Evolutionary conservation across 139 green algal species (phyloP).

Genomic region (Spirogloea muscicola): DNA sequence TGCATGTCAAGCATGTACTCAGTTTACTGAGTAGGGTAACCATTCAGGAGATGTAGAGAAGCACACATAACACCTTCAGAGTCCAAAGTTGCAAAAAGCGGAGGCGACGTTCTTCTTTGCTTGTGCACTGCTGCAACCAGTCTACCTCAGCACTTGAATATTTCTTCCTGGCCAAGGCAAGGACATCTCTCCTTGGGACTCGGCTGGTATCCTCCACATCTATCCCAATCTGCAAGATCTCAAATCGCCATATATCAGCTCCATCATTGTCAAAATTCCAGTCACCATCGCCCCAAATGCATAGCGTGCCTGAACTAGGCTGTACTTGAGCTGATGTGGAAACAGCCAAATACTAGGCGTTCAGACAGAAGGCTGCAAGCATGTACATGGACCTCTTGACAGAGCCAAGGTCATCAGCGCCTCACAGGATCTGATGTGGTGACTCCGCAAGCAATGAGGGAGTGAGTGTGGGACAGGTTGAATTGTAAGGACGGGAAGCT

Average conservation of each 20-base stretch:
- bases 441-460: constrained; percentile 10
- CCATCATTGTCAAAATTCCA: no score
- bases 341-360: neutral
- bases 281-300: no score
- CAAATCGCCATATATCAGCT: no score
- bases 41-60: neutral
- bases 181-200: neutral
- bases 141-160: constrained; percentile 3
- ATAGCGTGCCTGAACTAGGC: neutral
- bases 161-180: neutral
- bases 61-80: constrained; percentile 8
- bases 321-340: neutral
- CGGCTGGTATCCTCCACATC: constrained; percentile 10
- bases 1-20: no score
- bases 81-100: constrained; percentile 24
- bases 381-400: neutral
- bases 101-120: neutral
- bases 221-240: constrained; percentile 16
- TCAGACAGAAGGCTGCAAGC: neutral
- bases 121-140: neutral
- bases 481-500: neutral
- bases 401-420: neutral
- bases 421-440: neutral
- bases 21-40: neutral
- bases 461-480: constrained; percentile 2